phyloP scores from a whole-genome alignment of 768 basidiomycete genomes.

The Trametes cinnabarina region DNA sequence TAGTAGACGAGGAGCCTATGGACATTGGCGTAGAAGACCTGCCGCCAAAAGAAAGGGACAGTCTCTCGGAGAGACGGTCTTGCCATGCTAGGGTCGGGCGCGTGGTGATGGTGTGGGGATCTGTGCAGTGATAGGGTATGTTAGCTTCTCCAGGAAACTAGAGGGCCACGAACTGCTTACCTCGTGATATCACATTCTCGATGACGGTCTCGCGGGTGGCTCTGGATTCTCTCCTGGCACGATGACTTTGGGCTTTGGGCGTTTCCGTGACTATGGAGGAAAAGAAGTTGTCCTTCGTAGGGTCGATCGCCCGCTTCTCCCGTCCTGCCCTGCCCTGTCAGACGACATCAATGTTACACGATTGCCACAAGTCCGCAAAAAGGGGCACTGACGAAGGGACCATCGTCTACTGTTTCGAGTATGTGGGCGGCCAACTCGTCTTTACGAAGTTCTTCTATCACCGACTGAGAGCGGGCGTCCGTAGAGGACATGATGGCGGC shows the following conservation, averaged over 20 bases:
- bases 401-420: slow-evolving; percentile 69
- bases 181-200: slow-evolving; percentile 40
- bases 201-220: slow-evolving; percentile 77
- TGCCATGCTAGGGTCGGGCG: slow-evolving; percentile 72
- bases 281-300: slow-evolving; percentile 77
- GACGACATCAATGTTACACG: background rate
- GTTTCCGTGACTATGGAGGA: slow-evolving; percentile 66
- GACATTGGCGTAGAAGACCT: slow-evolving; percentile 26
- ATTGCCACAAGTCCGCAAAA: background rate
- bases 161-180: background rate
- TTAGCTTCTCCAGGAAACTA: background rate
- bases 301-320: slow-evolving; percentile 42
- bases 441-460: slow-evolving; percentile 62
- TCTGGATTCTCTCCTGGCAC: slow-evolving; percentile 65
- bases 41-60: slow-evolving; percentile 29
- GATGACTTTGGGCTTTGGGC: slow-evolving; percentile 44
- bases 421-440: slow-evolving; percentile 80
- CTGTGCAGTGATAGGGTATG: no score
- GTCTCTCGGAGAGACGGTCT: slow-evolving; percentile 60
- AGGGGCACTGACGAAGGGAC: slow-evolving; percentile 63
- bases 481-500: slow-evolving; percentile 76
- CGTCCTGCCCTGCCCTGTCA: slow-evolving; percentile 66
- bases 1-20: background rate
- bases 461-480: slow-evolving; percentile 58
- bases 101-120: slow-evolving; percentile 10